Conservation (phyloP, 306 rosid genomes). For the Fragaria vesca region DNA sequence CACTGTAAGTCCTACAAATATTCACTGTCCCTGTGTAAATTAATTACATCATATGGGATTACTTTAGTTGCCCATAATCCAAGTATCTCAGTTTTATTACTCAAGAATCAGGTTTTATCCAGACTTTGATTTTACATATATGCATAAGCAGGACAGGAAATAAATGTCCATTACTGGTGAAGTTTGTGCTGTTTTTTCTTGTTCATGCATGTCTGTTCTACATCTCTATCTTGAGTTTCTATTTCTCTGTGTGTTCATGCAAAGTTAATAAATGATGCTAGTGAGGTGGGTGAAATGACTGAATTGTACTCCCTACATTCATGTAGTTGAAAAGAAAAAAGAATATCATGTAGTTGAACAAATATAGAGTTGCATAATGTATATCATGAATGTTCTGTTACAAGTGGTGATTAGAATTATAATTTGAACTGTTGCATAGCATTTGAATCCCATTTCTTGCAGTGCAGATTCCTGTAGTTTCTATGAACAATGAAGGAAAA, state of each 20-base stretch:
- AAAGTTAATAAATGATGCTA: neutral
- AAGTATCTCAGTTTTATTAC: neutral
- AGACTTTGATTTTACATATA: neutral
- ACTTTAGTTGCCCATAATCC: neutral
- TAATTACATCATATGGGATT: neutral
- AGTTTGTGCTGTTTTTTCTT: neutral
- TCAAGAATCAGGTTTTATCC: neutral
- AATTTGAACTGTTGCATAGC: neutral
- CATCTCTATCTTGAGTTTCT: neutral
- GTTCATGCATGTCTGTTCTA: neutral
- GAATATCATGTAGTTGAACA: neutral
- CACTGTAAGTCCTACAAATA: slow-evolving; percentile 54
- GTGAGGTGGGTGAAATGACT: neutral
- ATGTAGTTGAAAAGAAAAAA: neutral
- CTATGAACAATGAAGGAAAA: slow-evolving; percentile 76
- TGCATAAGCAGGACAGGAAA: neutral
- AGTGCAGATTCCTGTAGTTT: slow-evolving; percentile 80
- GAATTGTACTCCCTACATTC: neutral
- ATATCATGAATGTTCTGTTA: neutral
- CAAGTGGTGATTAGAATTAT: neutral
- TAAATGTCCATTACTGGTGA: neutral
- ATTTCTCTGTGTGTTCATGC: neutral
- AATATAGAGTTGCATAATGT: neutral
- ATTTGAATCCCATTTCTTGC: slow-evolving; percentile 26
- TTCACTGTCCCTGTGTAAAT: neutral